These are phyloP conservation scores for Claviceps sp. DNA, from an alignment of 2,329 filamentous ascomycete genomes.

Conservation along the genomic window DNA sequence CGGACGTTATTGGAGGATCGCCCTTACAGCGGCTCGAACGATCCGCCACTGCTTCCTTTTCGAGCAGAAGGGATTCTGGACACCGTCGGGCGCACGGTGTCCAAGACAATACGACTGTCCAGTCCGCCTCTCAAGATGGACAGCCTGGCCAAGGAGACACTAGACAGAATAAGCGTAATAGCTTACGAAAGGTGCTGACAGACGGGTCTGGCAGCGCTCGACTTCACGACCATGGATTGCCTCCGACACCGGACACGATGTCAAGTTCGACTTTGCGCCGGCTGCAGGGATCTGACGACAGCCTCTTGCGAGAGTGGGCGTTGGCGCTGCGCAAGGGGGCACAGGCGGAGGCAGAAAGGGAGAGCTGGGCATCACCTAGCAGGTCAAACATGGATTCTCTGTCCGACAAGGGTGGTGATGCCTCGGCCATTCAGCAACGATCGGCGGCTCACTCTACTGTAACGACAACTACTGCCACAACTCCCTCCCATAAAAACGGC, in stretches of 20 bases:
- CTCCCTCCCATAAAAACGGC: conserved; percentile 22
- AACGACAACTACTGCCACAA: conserved; percentile 10
- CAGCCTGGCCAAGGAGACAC: conserved; percentile 13
- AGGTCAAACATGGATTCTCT: conserved; percentile 5
- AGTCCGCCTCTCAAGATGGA: conserved; percentile 9
- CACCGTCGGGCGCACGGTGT: conserved; percentile 14
- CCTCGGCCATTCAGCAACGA: conserved; percentile 26
- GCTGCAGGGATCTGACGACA: conserved; percentile 38
- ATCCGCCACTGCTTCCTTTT: conserved; percentile 22
- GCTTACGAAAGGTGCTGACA: conserved; percentile 34
- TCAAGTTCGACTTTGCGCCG: conserved; percentile 40
- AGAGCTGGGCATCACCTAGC: conserved; percentile 4
- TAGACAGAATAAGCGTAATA: conserved; percentile 35
- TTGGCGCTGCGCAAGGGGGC: background rate
- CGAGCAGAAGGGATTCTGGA: conserved; percentile 15
- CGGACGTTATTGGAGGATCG: conserved; percentile 16
- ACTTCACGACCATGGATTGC: conserved; percentile 31
- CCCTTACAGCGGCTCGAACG: conserved; percentile 39
- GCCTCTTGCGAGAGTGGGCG: conserved; percentile 19
- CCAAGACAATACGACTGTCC: conserved; percentile 12
- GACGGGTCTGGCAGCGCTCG: conserved; percentile 28
- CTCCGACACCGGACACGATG: conserved; percentile 47
- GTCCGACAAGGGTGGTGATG: conserved; percentile 9
- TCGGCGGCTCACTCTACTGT: conserved; percentile 30
- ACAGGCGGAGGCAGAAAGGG: background rate